These are phyloP conservation scores for Termitomyces sp. DNA, from an alignment of 768 basidiomycete genomes.

Conservation along the genomic window DNA sequence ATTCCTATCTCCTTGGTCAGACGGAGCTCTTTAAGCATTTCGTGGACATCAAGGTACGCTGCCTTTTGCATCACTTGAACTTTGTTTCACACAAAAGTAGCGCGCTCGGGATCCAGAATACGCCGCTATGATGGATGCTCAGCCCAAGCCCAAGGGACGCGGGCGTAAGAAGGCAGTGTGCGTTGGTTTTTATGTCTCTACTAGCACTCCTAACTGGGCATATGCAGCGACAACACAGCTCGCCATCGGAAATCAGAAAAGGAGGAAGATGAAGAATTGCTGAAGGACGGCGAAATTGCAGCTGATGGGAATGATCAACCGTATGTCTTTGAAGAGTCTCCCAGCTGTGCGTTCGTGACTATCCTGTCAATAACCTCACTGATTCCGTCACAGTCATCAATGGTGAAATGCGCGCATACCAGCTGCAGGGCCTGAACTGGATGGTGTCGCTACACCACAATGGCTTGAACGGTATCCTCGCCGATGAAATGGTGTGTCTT, in stretches of 20 bases:
- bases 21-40: slow-evolving; percentile 98
- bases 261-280: slow-evolving; percentile 94
- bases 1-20: slow-evolving; percentile 96
- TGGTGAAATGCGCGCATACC: slow-evolving; percentile 89
- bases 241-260: slow-evolving; percentile 96
- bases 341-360: slow-evolving; percentile 58
- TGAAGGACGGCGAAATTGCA: slow-evolving; percentile 80
- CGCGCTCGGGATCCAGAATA: slow-evolving; percentile 90
- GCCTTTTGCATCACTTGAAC: neutral
- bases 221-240: slow-evolving; percentile 59
- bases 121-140: slow-evolving; percentile 80
- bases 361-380: neutral
- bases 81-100: slow-evolving; percentile 28
- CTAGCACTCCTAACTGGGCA: neutral
- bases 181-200: slow-evolving; percentile 17
- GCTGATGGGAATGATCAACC: slow-evolving; percentile 84
- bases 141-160: slow-evolving; percentile 79
- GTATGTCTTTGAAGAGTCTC: slow-evolving; percentile 91
- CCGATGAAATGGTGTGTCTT: slow-evolving; percentile 82
- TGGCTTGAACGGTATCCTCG: slow-evolving; percentile 93
- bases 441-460: slow-evolving; percentile 96
- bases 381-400: slow-evolving; percentile 58
- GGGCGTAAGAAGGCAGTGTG: slow-evolving; percentile 80
- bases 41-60: slow-evolving; percentile 83
- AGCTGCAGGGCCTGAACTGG: slow-evolving; percentile 95